Base-by-base conservation (phyloP, 306 rosid species). In the Hylodesmum podocarpum region DNA sequence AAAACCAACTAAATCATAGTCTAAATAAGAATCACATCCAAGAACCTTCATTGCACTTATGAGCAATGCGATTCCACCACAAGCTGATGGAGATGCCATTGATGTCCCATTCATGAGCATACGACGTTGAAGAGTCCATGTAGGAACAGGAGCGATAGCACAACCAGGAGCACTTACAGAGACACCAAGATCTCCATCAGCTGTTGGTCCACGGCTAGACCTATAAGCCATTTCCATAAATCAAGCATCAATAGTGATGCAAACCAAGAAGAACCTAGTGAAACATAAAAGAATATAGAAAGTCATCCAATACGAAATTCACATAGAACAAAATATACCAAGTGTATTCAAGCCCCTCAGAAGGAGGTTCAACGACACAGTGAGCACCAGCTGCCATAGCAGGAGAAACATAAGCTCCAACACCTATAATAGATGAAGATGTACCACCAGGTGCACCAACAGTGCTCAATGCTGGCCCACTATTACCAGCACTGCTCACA, bases 391-490 rank as follows among this genome's bases (percentile, higher is more conserved):
- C 92, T 51, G 99, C 99, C 99, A 95, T 95, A 57, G 93, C 89
- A 46, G 97, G 99, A 77, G 99, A 95, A 83, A 95, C 94, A 77
- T 90, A 95, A 8, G 99, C 99, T 34, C 99, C 97, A 77, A 95
- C 89, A 70, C 99, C 97, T 43, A 95, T 92, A 75, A 95, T 92
- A 82, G 91, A 85, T 79, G 99, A 89, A 73, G 96, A 78, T 53
- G 99, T 95, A 76, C 97, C 99, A 61, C 99, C 99, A 84, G 98
- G 98, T 64, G 98, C 97, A 77, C 98, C 98, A 68, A 95, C 99
- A 73, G 99, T 95, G 85, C 86, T 95, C 89, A 95, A 86, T 54
- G 99, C 99, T 59, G 99, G 99, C 72, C 99, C 99, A 85, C 86
- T 90, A 85, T 95, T 95, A 71, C 97, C 99, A 80, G 99, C 99